These are phyloP conservation scores for Magnusiomyces ingens DNA, from an alignment of 1,139 yeast genomes.

Conservation along the genomic window DNA sequence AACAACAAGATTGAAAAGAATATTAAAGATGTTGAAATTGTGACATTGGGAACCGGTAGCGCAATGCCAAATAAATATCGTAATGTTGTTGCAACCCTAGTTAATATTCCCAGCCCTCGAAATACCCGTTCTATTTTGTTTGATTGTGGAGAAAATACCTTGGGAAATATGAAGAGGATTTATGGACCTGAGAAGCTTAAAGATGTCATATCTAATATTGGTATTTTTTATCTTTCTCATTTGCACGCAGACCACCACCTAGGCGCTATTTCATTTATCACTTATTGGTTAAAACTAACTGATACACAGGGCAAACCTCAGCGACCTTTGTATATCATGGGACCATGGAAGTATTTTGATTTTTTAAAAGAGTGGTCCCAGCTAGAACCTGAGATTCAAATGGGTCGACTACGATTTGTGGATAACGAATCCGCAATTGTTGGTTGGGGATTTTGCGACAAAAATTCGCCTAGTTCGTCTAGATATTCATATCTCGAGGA, in stretches of 20 bases:
- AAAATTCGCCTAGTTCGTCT: background rate
- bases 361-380: conserved; percentile 68
- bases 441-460: conserved; percentile 24
- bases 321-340: conserved; percentile 45
- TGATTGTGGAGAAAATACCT: conserved; percentile 93
- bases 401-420: conserved; percentile 45
- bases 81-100: conserved; percentile 59
- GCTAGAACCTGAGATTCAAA: conserved; percentile 44
- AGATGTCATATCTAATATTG: conserved; percentile 50
- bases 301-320: conserved; percentile 21
- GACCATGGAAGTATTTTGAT: conserved; percentile 68
- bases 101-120: conserved; percentile 1
- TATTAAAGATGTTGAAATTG: conserved; percentile 43
- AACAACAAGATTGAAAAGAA: background rate
- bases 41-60: conserved; percentile 90
- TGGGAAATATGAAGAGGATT: conserved; percentile 63
- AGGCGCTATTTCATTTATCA: conserved; percentile 66
- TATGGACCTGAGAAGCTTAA: conserved; percentile 43
- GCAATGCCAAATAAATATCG: conserved; percentile 82
- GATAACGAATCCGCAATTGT: conserved; percentile 60
- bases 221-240: conserved; percentile 71
- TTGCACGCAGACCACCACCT: conserved; percentile 96
- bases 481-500: conserved; percentile 2
- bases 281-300: conserved; percentile 52
- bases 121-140: conserved; percentile 37